Percentiles rank a stretch among this genome's conserved stretches.
Evolutionary conservation across 2,329 filamentous ascomycete genomes (phyloP).

Genomic region (Phyllachora maydis): DNA sequence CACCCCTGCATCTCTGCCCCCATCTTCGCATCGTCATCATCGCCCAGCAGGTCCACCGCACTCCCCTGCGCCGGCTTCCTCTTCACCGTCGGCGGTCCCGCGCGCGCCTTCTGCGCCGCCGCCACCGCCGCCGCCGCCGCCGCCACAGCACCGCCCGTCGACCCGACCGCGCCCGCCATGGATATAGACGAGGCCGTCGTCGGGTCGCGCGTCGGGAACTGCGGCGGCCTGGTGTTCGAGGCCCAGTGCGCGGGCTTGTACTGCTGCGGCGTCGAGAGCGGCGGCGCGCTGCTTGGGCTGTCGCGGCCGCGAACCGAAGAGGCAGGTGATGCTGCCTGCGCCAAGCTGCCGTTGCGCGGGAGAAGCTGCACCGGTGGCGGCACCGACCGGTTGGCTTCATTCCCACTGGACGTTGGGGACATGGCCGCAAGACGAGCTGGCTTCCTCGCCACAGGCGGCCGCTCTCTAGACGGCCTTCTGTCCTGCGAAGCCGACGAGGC

Average conservation of each 20-base stretch:
- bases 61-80: slow-evolving; percentile 11
- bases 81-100: slow-evolving; percentile 10
- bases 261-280: slow-evolving; percentile 5
- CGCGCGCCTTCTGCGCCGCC: slow-evolving; percentile 9
- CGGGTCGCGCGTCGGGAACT: slow-evolving; percentile 7
- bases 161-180: no score
- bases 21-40: slow-evolving; percentile 21
- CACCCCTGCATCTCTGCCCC: no score
- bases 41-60: slow-evolving; percentile 23
- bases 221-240: slow-evolving; percentile 6
- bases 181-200: slow-evolving; percentile 4
- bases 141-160: no score
- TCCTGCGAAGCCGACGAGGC: slow-evolving; percentile 15
- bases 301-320: slow-evolving; percentile 4
- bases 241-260: no score
- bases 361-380: slow-evolving; percentile 1
- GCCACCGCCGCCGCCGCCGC: no score
- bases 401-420: slow-evolving; percentile 10
- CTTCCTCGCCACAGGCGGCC: slow-evolving; percentile 42
- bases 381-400: slow-evolving; percentile 1
- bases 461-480: slow-evolving; percentile 15
- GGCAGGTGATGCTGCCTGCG: slow-evolving; percentile 6
- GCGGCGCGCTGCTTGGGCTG: slow-evolving; percentile 6
- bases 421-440: slow-evolving; percentile 28
- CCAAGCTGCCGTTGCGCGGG: slow-evolving; percentile 3